Percentiles rank a stretch among this genome's conserved stretches.
Conservation (phyloP, 2,329 filamentous ascomycete species). For the Colletotrichum tabaci region DNA sequence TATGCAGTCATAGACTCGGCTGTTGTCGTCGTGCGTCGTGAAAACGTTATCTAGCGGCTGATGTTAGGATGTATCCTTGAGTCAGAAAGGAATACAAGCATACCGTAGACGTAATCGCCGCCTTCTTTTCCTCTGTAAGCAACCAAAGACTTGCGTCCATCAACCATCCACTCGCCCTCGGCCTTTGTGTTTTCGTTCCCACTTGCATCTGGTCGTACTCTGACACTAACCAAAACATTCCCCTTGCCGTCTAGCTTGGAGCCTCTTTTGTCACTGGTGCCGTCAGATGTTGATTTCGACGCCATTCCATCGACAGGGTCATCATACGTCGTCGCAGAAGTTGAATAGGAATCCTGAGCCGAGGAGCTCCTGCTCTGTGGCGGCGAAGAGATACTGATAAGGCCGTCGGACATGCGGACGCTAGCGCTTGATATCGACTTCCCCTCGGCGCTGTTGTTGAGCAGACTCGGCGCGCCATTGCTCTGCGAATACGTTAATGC, state of each 20-base stretch:
- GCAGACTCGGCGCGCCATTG: conserved; percentile 77
- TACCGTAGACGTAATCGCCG: conserved; percentile 94
- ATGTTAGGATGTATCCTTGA: conserved; percentile 43
- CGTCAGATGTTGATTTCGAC: conserved; percentile 49
- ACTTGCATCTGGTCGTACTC: conserved; percentile 87
- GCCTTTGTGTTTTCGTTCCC: conserved; percentile 71
- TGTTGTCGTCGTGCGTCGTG: conserved; percentile 92
- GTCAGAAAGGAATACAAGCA: conserved; percentile 10
- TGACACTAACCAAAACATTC: conserved; percentile 95
- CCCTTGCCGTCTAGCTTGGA: conserved; percentile 83
- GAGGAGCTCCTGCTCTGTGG: conserved; percentile 93
- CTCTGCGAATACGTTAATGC: conserved; percentile 62
- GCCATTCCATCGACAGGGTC: conserved; percentile 75
- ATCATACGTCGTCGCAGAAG: conserved; percentile 90
- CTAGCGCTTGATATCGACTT: conserved; percentile 77
- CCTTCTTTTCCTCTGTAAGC: conserved; percentile 90
- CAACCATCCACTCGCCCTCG: conserved; percentile 93
- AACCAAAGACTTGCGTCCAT: conserved; percentile 85
- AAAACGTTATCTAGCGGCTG: conserved; percentile 88
- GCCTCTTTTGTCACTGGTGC: conserved; percentile 59
- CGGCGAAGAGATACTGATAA: conserved; percentile 84
- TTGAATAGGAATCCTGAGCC: conserved; percentile 92
- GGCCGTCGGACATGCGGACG: conserved; percentile 79
- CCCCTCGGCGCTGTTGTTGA: conserved; percentile 84
- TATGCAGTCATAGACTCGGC: conserved; percentile 92